Evolutionary conservation across 345 rosid genomes (phyloP), one percentile per base, ranked within the genome.

Genomic region (Cardamine chenopodiifolia): DNA sequence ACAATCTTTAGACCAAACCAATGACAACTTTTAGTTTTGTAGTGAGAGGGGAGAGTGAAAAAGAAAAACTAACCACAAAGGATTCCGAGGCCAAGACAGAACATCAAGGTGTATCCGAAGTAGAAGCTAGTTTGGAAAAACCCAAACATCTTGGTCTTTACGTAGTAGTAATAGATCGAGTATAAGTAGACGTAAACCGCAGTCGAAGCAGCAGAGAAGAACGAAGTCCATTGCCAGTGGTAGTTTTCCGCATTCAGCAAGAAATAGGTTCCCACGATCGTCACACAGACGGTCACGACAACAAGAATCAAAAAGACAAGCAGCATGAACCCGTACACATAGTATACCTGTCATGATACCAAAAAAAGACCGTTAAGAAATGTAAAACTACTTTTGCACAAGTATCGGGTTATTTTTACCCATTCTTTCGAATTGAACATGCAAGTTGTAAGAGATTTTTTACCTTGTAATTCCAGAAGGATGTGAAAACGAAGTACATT

Each of bases 391-490:
- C 1, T 39, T 39, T 40, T 40, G n/a, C 18, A 42, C 48, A 42
- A 42, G 18, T 14, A 4, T 42, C 18, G 18, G 48, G 18, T 42
- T 15, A 42, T 4, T 1, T 44, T 44, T 15, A 6, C 4, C 4
- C 19, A 0, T 0, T 44, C 49, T n/a, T 45, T n/a, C 49, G 17
- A 45, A 45, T 45, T 17, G 9, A 45, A 45, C 20, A 15, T 15
- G 35, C 3, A 18, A 19, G 32, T 8, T 22, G 22, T 28, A 20
- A 19, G 32, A 56, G 11, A 44, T 3, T 19, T 3, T 4, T 83
- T 80, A 92, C 98, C 98, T 90, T 92, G 95, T 92, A 92, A 68
- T 92, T 92, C 98, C 98, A 92, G 82, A 92, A 92, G 72, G 98
- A 92, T 11, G 98, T 92, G 86, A 92, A 92, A 73, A 92, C 97